A percentile compares a stretch with the other conserved stretches of the same genome.
These are phyloP conservation scores for Clohesyomyces aquaticus DNA, from an alignment of 495 filamentous ascomycete species.

Conservation along the genomic window DNA sequence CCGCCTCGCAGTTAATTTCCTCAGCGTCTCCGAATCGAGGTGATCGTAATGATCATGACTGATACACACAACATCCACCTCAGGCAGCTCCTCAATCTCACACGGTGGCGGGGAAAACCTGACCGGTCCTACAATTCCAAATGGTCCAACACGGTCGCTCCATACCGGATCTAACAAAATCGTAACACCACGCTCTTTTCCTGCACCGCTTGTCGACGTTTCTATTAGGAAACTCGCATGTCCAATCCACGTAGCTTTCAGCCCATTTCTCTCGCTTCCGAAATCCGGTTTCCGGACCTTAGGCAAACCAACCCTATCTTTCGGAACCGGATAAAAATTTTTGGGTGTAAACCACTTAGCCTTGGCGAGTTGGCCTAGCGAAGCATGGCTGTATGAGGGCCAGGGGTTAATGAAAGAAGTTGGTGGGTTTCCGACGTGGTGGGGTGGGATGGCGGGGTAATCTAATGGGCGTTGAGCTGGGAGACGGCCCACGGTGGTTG, in stretches of 20 bases:
- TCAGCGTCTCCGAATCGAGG: constrained; percentile 52
- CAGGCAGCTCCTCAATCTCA: constrained; percentile 52
- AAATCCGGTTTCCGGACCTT: constrained; percentile 46
- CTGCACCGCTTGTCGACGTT: constrained; percentile 37
- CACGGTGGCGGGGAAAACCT: constrained; percentile 58
- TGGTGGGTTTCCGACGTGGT: constrained; percentile 41
- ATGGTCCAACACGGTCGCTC: constrained; percentile 54
- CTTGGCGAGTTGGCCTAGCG: constrained; percentile 32
- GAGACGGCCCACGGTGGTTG: constrained; percentile 34
- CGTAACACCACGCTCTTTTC: constrained; percentile 44
- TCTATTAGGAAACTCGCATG: constrained; percentile 58
- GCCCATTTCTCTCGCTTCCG: constrained; percentile 34
- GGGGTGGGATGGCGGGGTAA: constrained; percentile 37
- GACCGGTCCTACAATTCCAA: constrained; percentile 53
- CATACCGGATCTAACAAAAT: constrained; percentile 61
- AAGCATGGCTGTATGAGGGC: constrained; percentile 52
- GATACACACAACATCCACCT: constrained; percentile 55
- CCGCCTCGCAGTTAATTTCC: constrained; percentile 44
- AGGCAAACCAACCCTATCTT: constrained; percentile 41
- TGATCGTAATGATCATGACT: constrained; percentile 61
- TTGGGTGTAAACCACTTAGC: constrained; percentile 40
- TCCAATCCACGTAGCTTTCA: constrained; percentile 58
- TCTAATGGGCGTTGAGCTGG: constrained; percentile 19
- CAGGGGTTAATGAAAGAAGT: constrained; percentile 59
- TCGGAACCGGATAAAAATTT: constrained; percentile 49